Evolutionary conservation across 306 rosid genomes (phyloP).

Genomic region (Hippophae rhamnoides): DNA sequence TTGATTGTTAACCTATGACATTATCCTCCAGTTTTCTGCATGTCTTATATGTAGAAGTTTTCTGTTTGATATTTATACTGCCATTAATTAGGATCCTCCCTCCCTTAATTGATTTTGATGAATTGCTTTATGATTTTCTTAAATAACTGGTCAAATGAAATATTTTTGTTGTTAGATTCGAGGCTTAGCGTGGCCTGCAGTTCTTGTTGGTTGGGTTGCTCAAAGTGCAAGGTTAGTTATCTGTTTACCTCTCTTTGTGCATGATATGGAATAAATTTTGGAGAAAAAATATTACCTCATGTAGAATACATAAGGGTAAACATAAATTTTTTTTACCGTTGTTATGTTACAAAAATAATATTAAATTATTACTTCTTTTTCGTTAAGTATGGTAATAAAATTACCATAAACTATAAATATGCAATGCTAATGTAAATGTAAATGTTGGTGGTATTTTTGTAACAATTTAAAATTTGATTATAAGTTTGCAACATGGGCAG

Average conservation of each 20-base stretch:
- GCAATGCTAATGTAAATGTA: too few relatives aligned
- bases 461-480: too few relatives aligned
- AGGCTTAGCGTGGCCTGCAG: slow-evolving; percentile 77
- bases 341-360: too few relatives aligned
- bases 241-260: slow-evolving; percentile 10
- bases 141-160: slow-evolving; percentile 11
- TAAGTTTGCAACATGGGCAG: too few relatives aligned
- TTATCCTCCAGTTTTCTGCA: background rate
- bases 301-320: background rate
- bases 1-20: background rate
- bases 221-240: slow-evolving; percentile 68
- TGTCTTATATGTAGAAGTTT: background rate
- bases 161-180: slow-evolving; percentile 46
- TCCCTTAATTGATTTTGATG: background rate
- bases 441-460: too few relatives aligned
- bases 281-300: background rate
- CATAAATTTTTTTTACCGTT: background rate
- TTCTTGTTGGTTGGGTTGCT: slow-evolving; percentile 63
- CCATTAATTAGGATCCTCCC: background rate
- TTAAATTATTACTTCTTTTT: too few relatives aligned
- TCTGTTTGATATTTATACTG: slow-evolving; percentile 6
- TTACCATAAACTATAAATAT: too few relatives aligned
- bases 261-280: background rate
- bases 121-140: slow-evolving; percentile 1
- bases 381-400: too few relatives aligned